Base-by-base conservation (phyloP, 495 filamentous ascomycete species). In the Tuber melanosporum region DNA sequence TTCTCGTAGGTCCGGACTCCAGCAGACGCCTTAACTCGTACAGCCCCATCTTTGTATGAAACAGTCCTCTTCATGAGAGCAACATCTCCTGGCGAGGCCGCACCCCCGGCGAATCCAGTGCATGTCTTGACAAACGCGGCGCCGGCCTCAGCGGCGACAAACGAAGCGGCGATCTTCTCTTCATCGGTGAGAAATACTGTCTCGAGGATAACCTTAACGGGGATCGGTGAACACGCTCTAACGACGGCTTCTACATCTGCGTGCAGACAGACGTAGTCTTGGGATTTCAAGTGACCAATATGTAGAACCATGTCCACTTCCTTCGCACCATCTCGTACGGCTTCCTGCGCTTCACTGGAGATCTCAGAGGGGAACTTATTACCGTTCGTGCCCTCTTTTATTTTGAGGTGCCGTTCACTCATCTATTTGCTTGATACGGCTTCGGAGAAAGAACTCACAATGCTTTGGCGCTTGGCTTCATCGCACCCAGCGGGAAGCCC, bases 291-390 rank as follows among this genome's bases (percentile, higher is more conserved):
- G 14, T 87, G 84, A 6, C 84, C 83, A 77, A 89, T 87, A 72
- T 91, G 90, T 73, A 92, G 86, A 19, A 93, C 91, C 86, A 91
- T 89, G 79, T 93, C 91, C 22, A 92, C 85, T 80, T 93, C 91
- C 0, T 79, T 83, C 6, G 91, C 91, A 17, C 91, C 91, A 12
- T 86, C 84, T 36, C 78, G 80, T 71, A 91, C 83, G 9, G 91
- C 91, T n/a, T 85, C 83, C 49, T 83, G 83, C 2, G 90, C 87
- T 81, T 92, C 90, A 71, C 83, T 85, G 52, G 82, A 84, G 75
- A 26, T 26, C 15, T 26, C 26, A 36, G 26, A 36, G 36, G 26
- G 57, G 57, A 66, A 8, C 26, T 19, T 66, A 8, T 66, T 66
- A 66, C 57, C 57, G 26, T 32, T 66, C 57, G 19, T 19, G 57